Percentiles rank a stretch among this genome's conserved stretches.
phyloP scores from a whole-genome alignment of 2,329 filamentous ascomycete genomes.

The Claviceps paspali region DNA sequence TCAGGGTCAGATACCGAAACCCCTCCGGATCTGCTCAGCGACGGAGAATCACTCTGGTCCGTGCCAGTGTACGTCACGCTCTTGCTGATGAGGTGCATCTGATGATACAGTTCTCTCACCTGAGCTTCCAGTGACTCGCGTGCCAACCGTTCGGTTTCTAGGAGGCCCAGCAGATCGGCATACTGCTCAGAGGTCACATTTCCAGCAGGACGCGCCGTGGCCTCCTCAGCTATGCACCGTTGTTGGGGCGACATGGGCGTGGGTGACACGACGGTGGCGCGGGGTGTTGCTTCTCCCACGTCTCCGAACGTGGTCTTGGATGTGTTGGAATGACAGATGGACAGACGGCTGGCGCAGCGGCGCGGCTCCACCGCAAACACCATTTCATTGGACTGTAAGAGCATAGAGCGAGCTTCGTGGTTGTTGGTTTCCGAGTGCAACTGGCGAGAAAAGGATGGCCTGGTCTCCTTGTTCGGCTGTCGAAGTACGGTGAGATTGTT shows the following conservation, averaged over 20 bases:
- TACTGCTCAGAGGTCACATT: slow-evolving; percentile 31
- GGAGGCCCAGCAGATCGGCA: slow-evolving; percentile 32
- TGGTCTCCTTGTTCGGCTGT: slow-evolving; percentile 13
- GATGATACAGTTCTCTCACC: slow-evolving; percentile 36
- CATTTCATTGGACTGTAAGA: slow-evolving; percentile 2
- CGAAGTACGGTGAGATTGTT: slow-evolving; percentile 27
- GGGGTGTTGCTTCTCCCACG: slow-evolving; percentile 26
- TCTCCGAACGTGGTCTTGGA: slow-evolving; percentile 31
- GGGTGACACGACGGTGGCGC: slow-evolving; percentile 15
- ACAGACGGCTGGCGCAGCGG: slow-evolving; percentile 9
- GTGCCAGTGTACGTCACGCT: slow-evolving; percentile 11
- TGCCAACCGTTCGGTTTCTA: slow-evolving; percentile 41
- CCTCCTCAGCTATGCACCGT: slow-evolving; percentile 8
- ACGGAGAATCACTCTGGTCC: slow-evolving; percentile 15
- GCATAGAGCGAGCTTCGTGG: background rate
- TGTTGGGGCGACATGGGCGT: slow-evolving; percentile 27
- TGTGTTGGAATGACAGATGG: slow-evolving; percentile 26
- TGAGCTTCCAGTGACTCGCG: slow-evolving; percentile 40
- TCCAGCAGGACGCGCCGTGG: slow-evolving; percentile 15
- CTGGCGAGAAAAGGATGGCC: slow-evolving; percentile 7
- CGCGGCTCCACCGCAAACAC: slow-evolving; percentile 1
- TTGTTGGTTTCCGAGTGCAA: background rate
- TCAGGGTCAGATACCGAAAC: slow-evolving; percentile 27
- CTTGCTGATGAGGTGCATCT: slow-evolving; percentile 32
- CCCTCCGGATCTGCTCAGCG: slow-evolving; percentile 21